These are phyloP conservation scores for Penicillium nucicola DNA, from an alignment of 495 filamentous ascomycete species.

Conservation along the genomic window DNA sequence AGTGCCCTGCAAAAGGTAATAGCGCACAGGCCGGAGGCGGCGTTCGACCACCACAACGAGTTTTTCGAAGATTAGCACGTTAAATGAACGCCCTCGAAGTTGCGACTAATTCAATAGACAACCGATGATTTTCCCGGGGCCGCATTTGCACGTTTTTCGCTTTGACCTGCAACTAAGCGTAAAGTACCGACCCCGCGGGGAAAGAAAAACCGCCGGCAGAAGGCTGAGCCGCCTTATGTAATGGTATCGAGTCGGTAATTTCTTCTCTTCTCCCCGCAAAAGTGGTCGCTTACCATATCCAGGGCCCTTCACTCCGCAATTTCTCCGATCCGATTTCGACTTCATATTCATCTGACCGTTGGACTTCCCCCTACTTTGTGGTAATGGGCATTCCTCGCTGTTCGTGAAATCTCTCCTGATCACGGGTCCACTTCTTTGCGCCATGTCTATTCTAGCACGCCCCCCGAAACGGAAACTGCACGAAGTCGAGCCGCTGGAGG, in stretches of 20 bases:
- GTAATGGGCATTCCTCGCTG: conserved; percentile 13
- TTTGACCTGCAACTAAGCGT: background rate
- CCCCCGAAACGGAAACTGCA: conserved; percentile 37
- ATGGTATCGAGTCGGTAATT: background rate
- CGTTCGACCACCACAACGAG: background rate
- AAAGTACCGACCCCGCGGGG: conserved; percentile 25
- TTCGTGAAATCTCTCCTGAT: background rate
- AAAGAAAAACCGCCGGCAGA: conserved; percentile 22
- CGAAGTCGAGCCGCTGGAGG: conserved; percentile 25
- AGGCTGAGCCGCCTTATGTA: conserved; percentile 18
- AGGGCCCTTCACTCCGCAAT: conserved; percentile 1
- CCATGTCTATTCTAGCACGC: conserved; percentile 38
- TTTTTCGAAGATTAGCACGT: no score
- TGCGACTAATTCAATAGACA: background rate
- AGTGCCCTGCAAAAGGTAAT: conserved; percentile 19
- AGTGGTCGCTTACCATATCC: conserved; percentile 3
- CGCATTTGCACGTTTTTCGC: background rate
- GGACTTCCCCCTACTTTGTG: background rate
- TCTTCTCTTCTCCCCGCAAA: conserved; percentile 13
- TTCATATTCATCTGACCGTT: no score
- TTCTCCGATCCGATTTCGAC: background rate
- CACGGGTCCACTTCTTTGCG: background rate
- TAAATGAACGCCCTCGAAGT: background rate
- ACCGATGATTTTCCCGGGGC: background rate
- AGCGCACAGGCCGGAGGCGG: background rate